Evolutionary conservation across 1,284 basidiomycete species (phyloP), one percentile per base, ranked within the genome.

Genomic region (Leccinum huronense): DNA sequence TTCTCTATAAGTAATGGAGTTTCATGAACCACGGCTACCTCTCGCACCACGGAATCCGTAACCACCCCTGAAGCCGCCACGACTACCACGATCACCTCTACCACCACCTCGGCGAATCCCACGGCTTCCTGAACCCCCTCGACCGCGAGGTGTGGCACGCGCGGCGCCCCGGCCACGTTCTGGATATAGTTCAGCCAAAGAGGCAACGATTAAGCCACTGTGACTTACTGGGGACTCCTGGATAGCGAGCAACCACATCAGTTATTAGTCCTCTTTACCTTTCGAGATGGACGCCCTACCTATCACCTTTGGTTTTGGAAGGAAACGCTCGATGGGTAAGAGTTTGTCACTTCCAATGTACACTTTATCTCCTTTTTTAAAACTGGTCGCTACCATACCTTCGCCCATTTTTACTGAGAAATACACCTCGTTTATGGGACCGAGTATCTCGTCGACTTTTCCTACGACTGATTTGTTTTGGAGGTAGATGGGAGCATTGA

Each of bases 401-500:
- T 93, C 88, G 54, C 91, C 89, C 92, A 98, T 98, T 81, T 99
- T 99, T 70, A 99, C 85, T 5, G 96, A 98, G 75, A 99, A 99
- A 80, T 89, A 98, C 64, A 99, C 95, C 77, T 99, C 95, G 78
- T 99, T 99, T 78, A 99, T 97, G 10, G 97, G 97, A 0, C 95
- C 95, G 16, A 98, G 84, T 68, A 98, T 97, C 78, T 98, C 95
- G 78, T 98, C 95, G 45, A 98, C 92, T 78, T 96, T 97, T 68
- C 95, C 95, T 68, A 98, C 94, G 67, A 87, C 86, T 9, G 95
- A 95, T 81, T 98, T 99, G 81, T 99, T 99, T 82, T 95, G 90
- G 60, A 99, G 86, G 79, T 98, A 99, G 76, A 99, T 97, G 61
- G 97, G 97, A 0, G 97, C 97, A 78, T 99, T 99, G 84, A 99